Conservation (phyloP, 1,284 basidiomycete species). For the Ceratobasidium theobromae region DNA sequence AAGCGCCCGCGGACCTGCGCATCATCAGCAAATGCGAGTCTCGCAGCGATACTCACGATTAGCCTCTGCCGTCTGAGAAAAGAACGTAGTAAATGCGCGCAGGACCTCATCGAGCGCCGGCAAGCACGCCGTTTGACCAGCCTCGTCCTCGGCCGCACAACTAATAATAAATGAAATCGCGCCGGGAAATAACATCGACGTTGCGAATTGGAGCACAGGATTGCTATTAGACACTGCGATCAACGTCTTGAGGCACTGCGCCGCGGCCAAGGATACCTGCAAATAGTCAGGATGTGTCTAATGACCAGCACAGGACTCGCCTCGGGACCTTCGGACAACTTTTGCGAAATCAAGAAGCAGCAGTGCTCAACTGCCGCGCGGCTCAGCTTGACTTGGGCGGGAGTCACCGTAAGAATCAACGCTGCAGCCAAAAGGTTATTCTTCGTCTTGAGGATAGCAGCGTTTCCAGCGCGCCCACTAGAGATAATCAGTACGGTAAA, state of each 20-base stretch:
- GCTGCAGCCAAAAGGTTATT: constrained; percentile 88
- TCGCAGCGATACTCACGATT: constrained; percentile 56
- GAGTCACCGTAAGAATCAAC: constrained; percentile 80
- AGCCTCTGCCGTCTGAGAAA: constrained; percentile 58
- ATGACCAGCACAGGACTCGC: constrained; percentile 47
- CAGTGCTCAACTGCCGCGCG: constrained; percentile 79
- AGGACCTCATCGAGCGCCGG: constrained; percentile 74
- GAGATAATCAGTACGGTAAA: background rate
- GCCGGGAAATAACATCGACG: constrained; percentile 72
- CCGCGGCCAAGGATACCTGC: constrained; percentile 77
- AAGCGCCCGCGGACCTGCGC: constrained; percentile 65
- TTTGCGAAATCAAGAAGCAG: constrained; percentile 82
- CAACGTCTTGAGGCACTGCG: constrained; percentile 85
- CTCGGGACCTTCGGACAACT: constrained; percentile 65
- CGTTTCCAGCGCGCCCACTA: constrained; percentile 76
- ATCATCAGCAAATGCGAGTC: constrained; percentile 6
- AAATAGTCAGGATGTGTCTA: background rate
- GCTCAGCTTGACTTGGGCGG: constrained; percentile 67
- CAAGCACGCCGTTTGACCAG: constrained; percentile 51
- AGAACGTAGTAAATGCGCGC: constrained; percentile 74
- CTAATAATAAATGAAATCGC: constrained; percentile 77
- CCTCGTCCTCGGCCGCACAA: constrained; percentile 54
- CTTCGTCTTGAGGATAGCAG: constrained; percentile 83
- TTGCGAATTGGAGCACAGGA: constrained; percentile 69
- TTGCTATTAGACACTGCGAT: constrained; percentile 66